Evolutionary conservation across 1,139 yeast genomes (phyloP), one percentile per base, ranked within the genome.

Genomic region (Debaryomycetaceae sp.): DNA sequence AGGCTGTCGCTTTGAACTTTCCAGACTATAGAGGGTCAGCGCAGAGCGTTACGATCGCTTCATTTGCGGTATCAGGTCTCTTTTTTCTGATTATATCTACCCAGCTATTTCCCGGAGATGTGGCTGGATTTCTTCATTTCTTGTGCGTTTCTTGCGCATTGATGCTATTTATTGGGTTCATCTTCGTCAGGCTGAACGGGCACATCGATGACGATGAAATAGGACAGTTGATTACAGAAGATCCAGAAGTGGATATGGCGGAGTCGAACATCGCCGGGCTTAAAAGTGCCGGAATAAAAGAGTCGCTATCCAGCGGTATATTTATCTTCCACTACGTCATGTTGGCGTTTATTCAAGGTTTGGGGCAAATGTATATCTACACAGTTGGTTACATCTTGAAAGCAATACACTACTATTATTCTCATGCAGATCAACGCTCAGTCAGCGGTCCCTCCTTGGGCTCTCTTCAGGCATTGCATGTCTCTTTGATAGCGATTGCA

Each of bases 401-500:
- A 51, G 87, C 90, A 1, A 49, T 62, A 29, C 63, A 54, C 45
- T 59, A 55, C 46, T 59, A 60, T 42, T 69, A 68, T 44, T 54
- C 61, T 37, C 55, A 63, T 14, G 54, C 53, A 22, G 56, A 39
- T 27, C 46, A 24, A 17, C 36, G 24, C 22, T 39, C 36, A 41
- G 33, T 35, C 9, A 31, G 45, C 1, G 31, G 31, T 27, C 53
- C 59, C 27, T 47, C 61, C 5, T 60, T 68, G 39, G 68, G 70
- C 43, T 62, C 74, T 4, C 65, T 76, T 23, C 95, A 86, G 58
- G 84, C 89, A 0, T 52, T 81, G 22, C 95, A 87, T 56, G 95
- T 87, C 5, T 84, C 91, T 1, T 60, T 84, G 20, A 76, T 87
- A 36, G 87, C 95, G 1, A 57, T 85, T 20, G 71, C 80, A 38